Evolutionary conservation across 805 yeast species (phyloP), one percentile per base, ranked within the genome.

Genomic region (Cyberlindnera xishuangbannaensis): DNA sequence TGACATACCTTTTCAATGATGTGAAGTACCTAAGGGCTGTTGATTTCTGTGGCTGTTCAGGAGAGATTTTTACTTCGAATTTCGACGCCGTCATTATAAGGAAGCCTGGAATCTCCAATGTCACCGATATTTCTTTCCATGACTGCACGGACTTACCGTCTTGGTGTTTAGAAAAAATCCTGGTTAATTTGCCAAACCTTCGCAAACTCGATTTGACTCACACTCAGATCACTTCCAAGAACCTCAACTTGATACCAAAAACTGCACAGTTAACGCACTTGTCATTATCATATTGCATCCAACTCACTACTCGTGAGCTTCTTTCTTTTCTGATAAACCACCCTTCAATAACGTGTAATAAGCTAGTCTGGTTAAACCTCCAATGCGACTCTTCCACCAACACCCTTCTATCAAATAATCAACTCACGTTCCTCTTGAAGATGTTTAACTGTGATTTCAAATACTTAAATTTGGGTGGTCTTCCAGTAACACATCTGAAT

Each of bases 11-110:
- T 17, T 76, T 82, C 53, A 74, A 76, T 43, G 45, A 61, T 15
- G 58, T 76, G 48, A 70, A 70, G 5, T 61, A 67, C 34, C 62
- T 88, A 31, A 73, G 79, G 55, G 74, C 84, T 1, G 59, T 87
- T 10, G 97, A 87, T 58, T 85, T 87, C 43, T 87, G 96, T 57
- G 97, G 96, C 7, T 83, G 94, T 24, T 74, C 85, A 6, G 81
- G 83, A 28, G 65, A 63, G 23, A 61, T 52, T 19, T 84, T 86
- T 51, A 74, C 76, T 10, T 47, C 63, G 11, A 78, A 83, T 16
- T 79, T 85, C 47, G 61, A 67, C 13, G 49, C 61, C 14, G 55
- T 73, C 15, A 47, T 37, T 27, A 43, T 46, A 11, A 37, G 41
- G 34, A 40, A 27, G 21, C 50, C 53, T 11, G 42, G 42, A 3